phyloP scores from a whole-genome alignment of 108 stramenopile genomes.

The Mediolabrus comicus region DNA sequence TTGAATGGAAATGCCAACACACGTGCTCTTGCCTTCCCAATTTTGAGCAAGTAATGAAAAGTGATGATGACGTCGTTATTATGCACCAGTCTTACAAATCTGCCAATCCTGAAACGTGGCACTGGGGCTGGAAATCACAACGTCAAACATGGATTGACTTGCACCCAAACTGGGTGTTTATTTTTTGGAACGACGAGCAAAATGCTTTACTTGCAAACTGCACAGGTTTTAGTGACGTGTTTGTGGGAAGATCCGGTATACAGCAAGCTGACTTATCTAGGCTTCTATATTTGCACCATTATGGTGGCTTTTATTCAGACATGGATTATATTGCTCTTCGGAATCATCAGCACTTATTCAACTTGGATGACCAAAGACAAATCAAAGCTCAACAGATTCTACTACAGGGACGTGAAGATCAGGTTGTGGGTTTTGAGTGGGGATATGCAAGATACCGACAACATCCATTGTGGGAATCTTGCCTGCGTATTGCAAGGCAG shows the following conservation, averaged over 20 bases:
- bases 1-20: too few relatives aligned
- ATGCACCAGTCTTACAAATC: slow-evolving; percentile 9
- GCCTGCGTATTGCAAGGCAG: not conserved
- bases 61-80: not conserved
- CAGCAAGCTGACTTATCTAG: slow-evolving; percentile 4
- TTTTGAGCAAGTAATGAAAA: too few relatives aligned
- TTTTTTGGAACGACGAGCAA: slow-evolving; percentile 12
- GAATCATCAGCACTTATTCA: not conserved
- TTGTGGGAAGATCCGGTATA: slow-evolving; percentile 1
- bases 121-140: slow-evolving; percentile 2
- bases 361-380: not conserved
- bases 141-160: slow-evolving; percentile 1
- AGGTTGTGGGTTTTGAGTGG: slow-evolving; percentile 10
- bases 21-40: too few relatives aligned
- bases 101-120: slow-evolving; percentile 4
- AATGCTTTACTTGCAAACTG: slow-evolving; percentile 3
- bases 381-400: not conserved
- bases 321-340: slow-evolving; percentile 15
- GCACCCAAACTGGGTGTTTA: slow-evolving; percentile 2
- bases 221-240: not conserved
- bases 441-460: slow-evolving; percentile 6
- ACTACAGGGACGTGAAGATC: slow-evolving; percentile 7
- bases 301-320: slow-evolving; percentile 1
- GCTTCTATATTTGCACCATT: not conserved
- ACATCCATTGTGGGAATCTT: slow-evolving; percentile 7